Conservation (phyloP, 2,329 filamentous ascomycete species). For the Aureobasidium sp. region DNA sequence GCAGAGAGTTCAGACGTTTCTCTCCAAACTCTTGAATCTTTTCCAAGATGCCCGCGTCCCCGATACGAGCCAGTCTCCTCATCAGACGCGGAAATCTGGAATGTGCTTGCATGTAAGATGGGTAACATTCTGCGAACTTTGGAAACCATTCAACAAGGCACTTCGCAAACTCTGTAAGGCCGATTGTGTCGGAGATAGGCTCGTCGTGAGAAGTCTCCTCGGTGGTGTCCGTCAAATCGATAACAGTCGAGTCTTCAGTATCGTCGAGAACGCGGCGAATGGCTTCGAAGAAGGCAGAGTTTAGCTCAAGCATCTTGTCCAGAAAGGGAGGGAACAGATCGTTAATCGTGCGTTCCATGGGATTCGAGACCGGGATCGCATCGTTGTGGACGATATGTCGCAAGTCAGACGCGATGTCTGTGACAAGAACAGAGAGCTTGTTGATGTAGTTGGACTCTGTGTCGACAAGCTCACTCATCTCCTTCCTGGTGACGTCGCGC, state of each 20-base stretch:
- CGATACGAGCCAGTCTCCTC: constrained; percentile 66
- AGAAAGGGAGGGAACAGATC: constrained; percentile 75
- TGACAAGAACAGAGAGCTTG: constrained; percentile 78
- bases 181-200: constrained; percentile 53
- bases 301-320: constrained; percentile 72
- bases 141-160: constrained; percentile 88
- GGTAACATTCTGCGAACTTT: constrained; percentile 82
- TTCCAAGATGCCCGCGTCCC: constrained; percentile 74
- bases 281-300: constrained; percentile 70
- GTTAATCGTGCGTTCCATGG: constrained; percentile 41
- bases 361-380: constrained; percentile 25
- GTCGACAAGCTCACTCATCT: constrained; percentile 83
- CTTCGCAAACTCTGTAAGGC: constrained; percentile 69
- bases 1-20: constrained; percentile 78
- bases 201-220: constrained; percentile 33
- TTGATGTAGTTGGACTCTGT: constrained; percentile 91
- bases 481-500: constrained; percentile 76
- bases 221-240: constrained; percentile 59
- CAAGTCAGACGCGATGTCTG: constrained; percentile 73
- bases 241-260: constrained; percentile 71
- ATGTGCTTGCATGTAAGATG: constrained; percentile 86
- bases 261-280: constrained; percentile 72
- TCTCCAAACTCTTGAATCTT: constrained; percentile 78
- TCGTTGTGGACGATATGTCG: constrained; percentile 52
- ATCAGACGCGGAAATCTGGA: constrained; percentile 78